phyloP scores from a whole-genome alignment of 192 early-diverging fungal genomes.

The Geosiphon pyriformis region DNA sequence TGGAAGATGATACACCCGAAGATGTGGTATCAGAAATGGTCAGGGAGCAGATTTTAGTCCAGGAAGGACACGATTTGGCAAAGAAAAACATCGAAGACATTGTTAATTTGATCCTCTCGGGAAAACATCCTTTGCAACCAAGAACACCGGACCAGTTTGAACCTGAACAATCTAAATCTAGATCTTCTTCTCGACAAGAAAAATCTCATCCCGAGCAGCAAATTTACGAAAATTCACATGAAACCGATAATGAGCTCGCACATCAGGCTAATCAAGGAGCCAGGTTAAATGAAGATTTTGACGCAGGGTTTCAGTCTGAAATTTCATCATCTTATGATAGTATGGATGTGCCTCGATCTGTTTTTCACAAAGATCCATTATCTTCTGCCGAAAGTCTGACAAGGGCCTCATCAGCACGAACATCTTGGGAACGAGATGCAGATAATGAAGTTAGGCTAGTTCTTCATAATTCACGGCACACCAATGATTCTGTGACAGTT shows the following conservation, averaged over 20 bases:
- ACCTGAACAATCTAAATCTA: neutral
- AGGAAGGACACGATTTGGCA: conserved; percentile 30
- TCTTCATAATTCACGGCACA: neutral
- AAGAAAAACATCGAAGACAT: conserved; percentile 33
- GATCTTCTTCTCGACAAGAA: neutral
- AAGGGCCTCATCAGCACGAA: neutral
- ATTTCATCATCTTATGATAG: conserved; percentile 3
- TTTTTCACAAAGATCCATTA: neutral
- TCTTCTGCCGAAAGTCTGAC: neutral
- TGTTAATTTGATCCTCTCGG: conserved; percentile 23
- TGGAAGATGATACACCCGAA: conserved; percentile 63
- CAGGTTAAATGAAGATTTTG: neutral
- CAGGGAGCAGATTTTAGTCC: conserved; percentile 34
- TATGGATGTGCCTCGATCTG: neutral
- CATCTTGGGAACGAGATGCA: conserved; percentile 2
- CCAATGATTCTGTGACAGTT: neutral
- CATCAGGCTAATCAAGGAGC: neutral
- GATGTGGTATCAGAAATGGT: conserved; percentile 69
- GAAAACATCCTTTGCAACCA: conserved; percentile 8
- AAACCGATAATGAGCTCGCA: neutral
- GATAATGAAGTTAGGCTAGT: conserved; percentile 1
- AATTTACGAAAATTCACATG: neutral
- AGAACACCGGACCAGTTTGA: neutral
- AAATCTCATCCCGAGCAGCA: too few species aligned
- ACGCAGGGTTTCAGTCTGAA: neutral